Evolutionary conservation across 1,284 basidiomycete genomes (phyloP).

Genomic region (Rhodofomes roseus): DNA sequence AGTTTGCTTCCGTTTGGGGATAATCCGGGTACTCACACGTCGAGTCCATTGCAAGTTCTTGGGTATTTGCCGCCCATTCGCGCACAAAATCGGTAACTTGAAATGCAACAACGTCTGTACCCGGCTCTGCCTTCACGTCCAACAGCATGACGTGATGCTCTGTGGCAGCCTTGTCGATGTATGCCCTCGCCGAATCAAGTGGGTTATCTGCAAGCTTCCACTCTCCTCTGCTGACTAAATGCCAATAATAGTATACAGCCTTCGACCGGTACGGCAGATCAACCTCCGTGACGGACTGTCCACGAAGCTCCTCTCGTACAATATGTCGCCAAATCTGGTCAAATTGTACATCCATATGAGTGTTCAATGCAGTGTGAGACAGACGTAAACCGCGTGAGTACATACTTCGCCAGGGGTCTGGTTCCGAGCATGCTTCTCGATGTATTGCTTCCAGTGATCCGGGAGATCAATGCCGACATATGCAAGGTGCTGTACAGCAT

Average conservation of each 20-base stretch:
- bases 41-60: conserved; percentile 16
- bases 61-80: conserved; percentile 9
- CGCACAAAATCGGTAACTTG: conserved; percentile 11
- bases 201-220: conserved; percentile 9
- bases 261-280: conserved; percentile 2
- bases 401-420: too few relatives aligned
- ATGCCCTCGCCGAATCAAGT: conserved; percentile 1
- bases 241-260: conserved; percentile 14
- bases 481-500: too few relatives aligned
- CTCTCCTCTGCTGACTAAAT: background rate
- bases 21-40: conserved; percentile 10
- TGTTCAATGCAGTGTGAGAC: too few relatives aligned
- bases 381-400: too few relatives aligned
- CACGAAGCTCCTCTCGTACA: too few relatives aligned
- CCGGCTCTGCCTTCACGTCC: conserved; percentile 5
- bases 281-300: too few relatives aligned
- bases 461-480: too few relatives aligned
- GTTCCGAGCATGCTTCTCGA: too few relatives aligned
- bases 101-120: conserved; percentile 9
- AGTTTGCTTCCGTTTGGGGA: background rate
- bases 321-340: too few relatives aligned
- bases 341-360: too few relatives aligned
- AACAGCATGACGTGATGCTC: background rate
- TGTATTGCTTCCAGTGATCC: too few relatives aligned
- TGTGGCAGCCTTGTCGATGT: background rate